Evolutionary conservation across 2,329 filamentous ascomycete species (phyloP).

Genomic region (Mycosphaerelloides madeirae): DNA sequence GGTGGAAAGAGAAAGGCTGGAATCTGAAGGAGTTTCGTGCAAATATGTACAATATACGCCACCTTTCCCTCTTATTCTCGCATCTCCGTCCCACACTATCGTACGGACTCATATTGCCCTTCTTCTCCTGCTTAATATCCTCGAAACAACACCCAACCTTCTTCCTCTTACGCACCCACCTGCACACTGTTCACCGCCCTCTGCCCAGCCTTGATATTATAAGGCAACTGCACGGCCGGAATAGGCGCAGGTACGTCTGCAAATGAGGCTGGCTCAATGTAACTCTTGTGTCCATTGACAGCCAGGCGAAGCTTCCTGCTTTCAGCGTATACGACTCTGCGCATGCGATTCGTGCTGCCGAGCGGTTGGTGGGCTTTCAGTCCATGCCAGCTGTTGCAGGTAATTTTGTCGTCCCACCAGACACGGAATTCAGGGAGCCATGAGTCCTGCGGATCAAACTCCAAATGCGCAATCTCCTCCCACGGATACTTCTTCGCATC

Average conservation of each 20-base stretch:
- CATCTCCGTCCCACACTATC: no score
- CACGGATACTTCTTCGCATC: conserved; percentile 32
- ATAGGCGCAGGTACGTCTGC: conserved; percentile 36
- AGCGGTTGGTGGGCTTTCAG: conserved; percentile 37
- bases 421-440: conserved; percentile 39
- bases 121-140: no score
- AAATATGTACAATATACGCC: no score
- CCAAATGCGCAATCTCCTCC: conserved; percentile 32
- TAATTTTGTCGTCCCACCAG: conserved; percentile 40
- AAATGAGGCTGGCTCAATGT: conserved; percentile 36
- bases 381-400: conserved; percentile 39
- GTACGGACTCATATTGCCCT: no score
- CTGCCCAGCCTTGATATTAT: conserved; percentile 21
- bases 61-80: no score
- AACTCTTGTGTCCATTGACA: conserved; percentile 38
- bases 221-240: conserved; percentile 24
- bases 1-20: no score
- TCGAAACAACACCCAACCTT: no score
- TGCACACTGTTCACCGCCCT: conserved; percentile 19
- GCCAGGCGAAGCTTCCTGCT: conserved; percentile 37
- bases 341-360: conserved; percentile 39
- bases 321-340: conserved; percentile 40
- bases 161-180: conserved; percentile 1
- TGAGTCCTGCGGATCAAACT: conserved; percentile 38
- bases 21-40: no score